Base-by-base conservation (phyloP, 768 basidiomycete genomes). In the Boletus vinaceobasis region DNA sequence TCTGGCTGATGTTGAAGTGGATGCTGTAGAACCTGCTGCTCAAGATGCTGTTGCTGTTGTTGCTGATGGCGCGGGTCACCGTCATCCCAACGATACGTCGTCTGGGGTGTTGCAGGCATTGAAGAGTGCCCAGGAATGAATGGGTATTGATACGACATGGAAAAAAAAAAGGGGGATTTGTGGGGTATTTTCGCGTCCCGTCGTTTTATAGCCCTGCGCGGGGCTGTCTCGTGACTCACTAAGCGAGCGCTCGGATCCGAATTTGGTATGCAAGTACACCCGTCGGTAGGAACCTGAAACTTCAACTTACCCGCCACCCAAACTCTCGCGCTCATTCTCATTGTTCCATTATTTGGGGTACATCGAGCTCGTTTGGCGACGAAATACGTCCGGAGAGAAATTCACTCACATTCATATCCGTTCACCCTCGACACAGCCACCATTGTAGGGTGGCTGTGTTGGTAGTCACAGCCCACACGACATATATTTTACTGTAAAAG, bases 71-170 rank as follows among this genome's bases (percentile, higher is more conserved):
- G 58, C 9, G 7, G 47, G 15, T 70, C 29, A 73, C 63, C 74
- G 71, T 75, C 76, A 74, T 74, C 72, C 73, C 74, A 74, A 53
- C 74, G 74, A 69, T 65, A 76, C 52, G 59, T 60, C 43, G 67
- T 71, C 63, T 73, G 73, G 11, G 81, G 79, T 13, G 80, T 80
- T 27, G 79, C 66, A 43, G 81, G 76, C 60, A 72, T 73, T 29
- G 80, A 78, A 66, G 74, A 74, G 65, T 75, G 72, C 67, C 79
- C 79, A 64, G 70, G 71, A 60, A 73, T 66, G 70, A 74, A 77
- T 60, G 77, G 75, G 60, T 66, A 76, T 58, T 75, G 74, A 71
- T 76, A 80, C 65, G 80, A 79, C 79, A 80, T 81, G 69, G 66
- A n/a, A n/a, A n/a, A 60, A 59, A 65, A 63, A 64, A 64, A 62